Conservation (phyloP, 305 asterid genomes). For the Solanum hybrid region DNA sequence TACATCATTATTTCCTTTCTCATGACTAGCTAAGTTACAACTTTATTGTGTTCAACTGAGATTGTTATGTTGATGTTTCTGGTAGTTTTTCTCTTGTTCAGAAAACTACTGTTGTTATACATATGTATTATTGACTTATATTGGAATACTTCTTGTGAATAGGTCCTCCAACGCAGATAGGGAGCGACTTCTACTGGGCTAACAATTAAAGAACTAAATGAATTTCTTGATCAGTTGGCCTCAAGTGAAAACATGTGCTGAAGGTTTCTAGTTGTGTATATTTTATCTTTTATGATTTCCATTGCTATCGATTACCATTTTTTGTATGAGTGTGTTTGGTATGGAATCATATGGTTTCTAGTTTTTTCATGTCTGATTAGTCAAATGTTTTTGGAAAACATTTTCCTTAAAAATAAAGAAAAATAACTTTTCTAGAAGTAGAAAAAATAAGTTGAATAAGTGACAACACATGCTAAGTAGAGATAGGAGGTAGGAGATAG, state of each 20-base stretch:
- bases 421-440: no score
- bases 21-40: not conserved
- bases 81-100: not conserved
- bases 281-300: not conserved
- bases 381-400: no score
- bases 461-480: no score
- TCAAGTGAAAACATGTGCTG: conserved; percentile 63
- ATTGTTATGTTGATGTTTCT: not conserved
- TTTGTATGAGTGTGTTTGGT: not conserved
- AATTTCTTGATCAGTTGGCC: conserved; percentile 73
- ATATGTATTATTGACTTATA: not conserved
- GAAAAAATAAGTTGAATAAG: no score
- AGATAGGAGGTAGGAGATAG: no score
- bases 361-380: no score
- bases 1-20: not conserved
- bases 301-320: not conserved
- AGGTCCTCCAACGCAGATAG: conserved; percentile 76
- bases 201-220: conserved; percentile 60
- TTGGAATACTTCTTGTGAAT: not conserved
- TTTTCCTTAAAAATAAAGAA: no score
- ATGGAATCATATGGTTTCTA: not conserved
- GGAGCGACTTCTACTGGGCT: conserved; percentile 68
- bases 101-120: not conserved
- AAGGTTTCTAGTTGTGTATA: not conserved
- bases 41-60: not conserved